Percentiles rank a stretch among this genome's conserved stretches.
Conservation (phyloP, 2,329 filamentous ascomycete species). For the Paracoccidioides lutzii region DNA sequence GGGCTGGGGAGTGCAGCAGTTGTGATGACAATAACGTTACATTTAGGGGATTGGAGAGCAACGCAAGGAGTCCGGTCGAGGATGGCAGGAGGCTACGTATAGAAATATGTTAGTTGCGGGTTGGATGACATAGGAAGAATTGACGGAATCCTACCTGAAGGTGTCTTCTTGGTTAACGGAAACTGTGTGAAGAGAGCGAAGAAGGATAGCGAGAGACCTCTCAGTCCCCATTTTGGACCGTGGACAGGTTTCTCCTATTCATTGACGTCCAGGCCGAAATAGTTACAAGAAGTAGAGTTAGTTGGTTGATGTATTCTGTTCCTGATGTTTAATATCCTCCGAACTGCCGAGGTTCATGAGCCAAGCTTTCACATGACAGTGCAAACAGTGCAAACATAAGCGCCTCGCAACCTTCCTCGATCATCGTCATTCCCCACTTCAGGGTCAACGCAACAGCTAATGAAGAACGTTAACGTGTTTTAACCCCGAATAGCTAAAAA, state of each 20-base stretch:
- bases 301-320: no score
- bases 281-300: constrained; percentile 3
- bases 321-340: background rate
- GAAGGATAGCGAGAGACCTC: constrained; percentile 45
- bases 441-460: no score
- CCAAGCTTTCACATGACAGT: background rate
- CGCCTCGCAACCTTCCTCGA: no score
- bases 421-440: background rate
- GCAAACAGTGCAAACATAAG: constrained; percentile 25
- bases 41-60: constrained; percentile 49
- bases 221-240: constrained; percentile 42
- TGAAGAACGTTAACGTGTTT: no score
- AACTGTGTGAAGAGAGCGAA: constrained; percentile 48
- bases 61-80: constrained; percentile 33
- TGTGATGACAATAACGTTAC: constrained; percentile 48
- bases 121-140: constrained; percentile 13
- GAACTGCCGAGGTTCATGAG: constrained; percentile 4
- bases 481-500: no score
- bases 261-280: background rate
- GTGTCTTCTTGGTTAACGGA: constrained; percentile 49
- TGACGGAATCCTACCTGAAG: constrained; percentile 36
- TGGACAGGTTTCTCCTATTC: constrained; percentile 1
- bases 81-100: constrained; percentile 39
- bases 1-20: constrained; percentile 44
- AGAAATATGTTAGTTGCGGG: constrained; percentile 10